Base-by-base conservation (phyloP, 805 yeast species). In the Nakazawaea ernobii region DNA sequence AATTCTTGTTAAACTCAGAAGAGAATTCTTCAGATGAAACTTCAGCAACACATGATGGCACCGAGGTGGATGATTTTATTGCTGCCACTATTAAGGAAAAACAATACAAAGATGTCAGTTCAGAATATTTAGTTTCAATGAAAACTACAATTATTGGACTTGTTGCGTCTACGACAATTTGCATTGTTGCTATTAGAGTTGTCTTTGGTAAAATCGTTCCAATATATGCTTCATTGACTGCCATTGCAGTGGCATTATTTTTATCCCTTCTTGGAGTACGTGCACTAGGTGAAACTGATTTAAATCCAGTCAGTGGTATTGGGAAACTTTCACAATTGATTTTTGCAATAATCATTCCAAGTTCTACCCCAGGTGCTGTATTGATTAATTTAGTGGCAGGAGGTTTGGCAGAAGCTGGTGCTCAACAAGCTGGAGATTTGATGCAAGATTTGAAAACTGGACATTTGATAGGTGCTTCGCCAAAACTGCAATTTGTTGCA, bases 381-480 rank as follows among this genome's bases (percentile, higher is more conserved):
- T 67, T 92, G 36, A 80, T 89, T 39, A 94, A 92, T 60, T 69
- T 92, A 42, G 85, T 92, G 1, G 96, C 97, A 4, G 99, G 99
- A 14, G 99, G 97, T 11, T 82, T 92, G 37, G 95, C 98, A 1
- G 99, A 92, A 67, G 97, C 98, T 0, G 98, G 98, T 8, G 97
- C 99, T 2, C 98, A 94, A 67, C 99, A 92, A 66, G 97, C 98
- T 2, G 98, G 99, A 29, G 99, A 92, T 66, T 71, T 92, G 59
- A 87, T 94, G 96, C 99, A 92, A 68, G 98, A 94, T 66, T 71
- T 92, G 55, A 94, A 94, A 62, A 91, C 99, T 0, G 98, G 98
- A 0, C 92, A 87, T 64, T 65, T 92, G 45, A 59, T 92, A 2
- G 96, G 95, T 13, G 97, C 98, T 0, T 86, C 96, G 0, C 97